Evolutionary conservation across 2,329 filamentous ascomycete species (phyloP).

Genomic region (Hortaea sp.): DNA sequence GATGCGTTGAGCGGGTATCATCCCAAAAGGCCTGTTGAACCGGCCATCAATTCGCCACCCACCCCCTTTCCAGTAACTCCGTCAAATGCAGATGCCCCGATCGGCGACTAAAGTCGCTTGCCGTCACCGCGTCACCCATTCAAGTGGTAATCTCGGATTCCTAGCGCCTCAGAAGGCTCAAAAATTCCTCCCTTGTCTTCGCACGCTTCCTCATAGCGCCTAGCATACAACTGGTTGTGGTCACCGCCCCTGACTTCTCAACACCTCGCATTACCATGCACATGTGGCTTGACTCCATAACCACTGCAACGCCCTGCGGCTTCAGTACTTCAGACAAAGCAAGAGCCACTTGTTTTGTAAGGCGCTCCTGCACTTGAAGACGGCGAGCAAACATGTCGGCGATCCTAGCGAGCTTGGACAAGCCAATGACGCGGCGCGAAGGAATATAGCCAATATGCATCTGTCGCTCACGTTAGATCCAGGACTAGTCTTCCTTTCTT

Average conservation of each 20-base stretch:
- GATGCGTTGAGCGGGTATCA: slow-evolving; percentile 28
- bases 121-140: no score
- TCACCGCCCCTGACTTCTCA: slow-evolving; percentile 75
- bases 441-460: slow-evolving; percentile 99
- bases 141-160: no score
- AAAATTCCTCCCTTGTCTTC: slow-evolving; percentile 91
- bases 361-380: slow-evolving; percentile 88
- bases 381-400: slow-evolving; percentile 94
- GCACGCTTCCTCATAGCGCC: slow-evolving; percentile 86
- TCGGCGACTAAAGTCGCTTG: neutral
- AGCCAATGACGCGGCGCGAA: slow-evolving; percentile 77
- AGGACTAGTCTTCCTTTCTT: neutral
- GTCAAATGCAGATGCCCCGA: neutral
- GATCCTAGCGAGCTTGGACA: slow-evolving; percentile 90
- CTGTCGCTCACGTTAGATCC: slow-evolving; percentile 33
- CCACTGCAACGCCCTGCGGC: slow-evolving; percentile 88
- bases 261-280: slow-evolving; percentile 99
- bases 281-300: slow-evolving; percentile 92
- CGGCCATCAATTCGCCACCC: slow-evolving; percentile 10
- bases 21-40: slow-evolving; percentile 22
- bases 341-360: slow-evolving; percentile 92
- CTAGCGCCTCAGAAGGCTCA: slow-evolving; percentile 51
- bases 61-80: neutral
- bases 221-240: slow-evolving; percentile 95
- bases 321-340: slow-evolving; percentile 88